phyloP scores from a whole-genome alignment of 2,329 filamentous ascomycete genomes.

The Calonectria fujianensis region DNA sequence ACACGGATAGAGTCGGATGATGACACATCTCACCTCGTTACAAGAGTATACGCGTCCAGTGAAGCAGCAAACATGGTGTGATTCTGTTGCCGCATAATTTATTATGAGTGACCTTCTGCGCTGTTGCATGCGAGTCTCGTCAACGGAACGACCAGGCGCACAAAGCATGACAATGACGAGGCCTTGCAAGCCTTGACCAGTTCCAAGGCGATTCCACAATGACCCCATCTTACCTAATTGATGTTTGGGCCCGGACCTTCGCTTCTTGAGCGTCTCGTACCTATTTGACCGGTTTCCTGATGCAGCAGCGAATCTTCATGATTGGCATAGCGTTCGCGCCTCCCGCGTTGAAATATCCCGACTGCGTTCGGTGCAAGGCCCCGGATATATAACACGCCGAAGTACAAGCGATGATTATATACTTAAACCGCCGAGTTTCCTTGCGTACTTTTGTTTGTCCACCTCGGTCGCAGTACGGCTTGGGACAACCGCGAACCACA shows the following conservation, averaged over 20 bases:
- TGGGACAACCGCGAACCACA: neutral
- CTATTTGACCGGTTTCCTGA: neutral
- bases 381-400: neutral
- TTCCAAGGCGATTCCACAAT: neutral
- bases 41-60: conserved; percentile 5
- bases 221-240: neutral
- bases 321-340: neutral
- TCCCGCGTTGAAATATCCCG: neutral
- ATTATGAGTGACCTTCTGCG: neutral
- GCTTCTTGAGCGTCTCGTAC: neutral
- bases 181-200: neutral
- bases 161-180: neutral
- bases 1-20: conserved; percentile 33
- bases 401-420: neutral
- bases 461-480: neutral
- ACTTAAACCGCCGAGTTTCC: neutral
- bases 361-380: no score
- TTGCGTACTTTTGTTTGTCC: neutral
- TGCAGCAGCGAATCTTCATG: neutral
- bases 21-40: conserved; percentile 24
- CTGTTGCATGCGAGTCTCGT: neutral
- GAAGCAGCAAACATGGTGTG: conserved; percentile 9
- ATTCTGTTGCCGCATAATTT: neutral
- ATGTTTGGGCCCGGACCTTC: neutral
- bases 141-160: neutral